These are phyloP conservation scores for Suillus subalutaceus DNA, from an alignment of 768 basidiomycete species.

Conservation along the genomic window DNA sequence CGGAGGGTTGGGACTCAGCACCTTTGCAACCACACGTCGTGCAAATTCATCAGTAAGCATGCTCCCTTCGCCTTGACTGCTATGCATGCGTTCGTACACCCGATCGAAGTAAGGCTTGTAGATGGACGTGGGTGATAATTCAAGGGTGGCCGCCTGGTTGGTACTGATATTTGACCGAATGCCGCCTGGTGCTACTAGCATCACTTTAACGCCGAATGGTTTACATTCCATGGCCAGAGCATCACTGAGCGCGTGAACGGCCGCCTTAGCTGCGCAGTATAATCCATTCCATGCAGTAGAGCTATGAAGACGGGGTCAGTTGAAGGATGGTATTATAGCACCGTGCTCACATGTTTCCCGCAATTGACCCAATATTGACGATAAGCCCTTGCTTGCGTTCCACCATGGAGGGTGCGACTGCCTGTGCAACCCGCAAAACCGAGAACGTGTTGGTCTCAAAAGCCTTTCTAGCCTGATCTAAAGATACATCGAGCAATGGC, in stretches of 20 bases:
- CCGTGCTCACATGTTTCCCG: conserved; percentile 55
- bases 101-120: conserved; percentile 56
- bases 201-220: conserved; percentile 69
- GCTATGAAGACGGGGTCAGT: conserved; percentile 36
- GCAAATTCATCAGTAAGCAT: conserved; percentile 62
- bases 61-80: conserved; percentile 50
- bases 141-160: conserved; percentile 49
- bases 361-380: conserved; percentile 75
- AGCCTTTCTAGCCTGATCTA: conserved; percentile 51
- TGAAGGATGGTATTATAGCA: background rate
- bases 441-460: conserved; percentile 73
- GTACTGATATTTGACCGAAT: conserved; percentile 66
- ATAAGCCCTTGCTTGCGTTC: conserved; percentile 61
- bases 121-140: conserved; percentile 52
- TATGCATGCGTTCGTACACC: conserved; percentile 55
- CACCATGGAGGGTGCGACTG: conserved; percentile 76
- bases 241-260: conserved; percentile 61
- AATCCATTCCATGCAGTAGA: conserved; percentile 70
- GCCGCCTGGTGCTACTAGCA: conserved; percentile 69
- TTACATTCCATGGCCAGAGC: conserved; percentile 73
- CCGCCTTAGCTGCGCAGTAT: conserved; percentile 62
- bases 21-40: conserved; percentile 49
- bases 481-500: conserved; percentile 52
- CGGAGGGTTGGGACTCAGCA: conserved; percentile 50
- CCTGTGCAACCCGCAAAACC: conserved; percentile 58